Evolutionary conservation across 495 filamentous ascomycete species (phyloP).

Genomic region (Saxispiralis lemnorum): DNA sequence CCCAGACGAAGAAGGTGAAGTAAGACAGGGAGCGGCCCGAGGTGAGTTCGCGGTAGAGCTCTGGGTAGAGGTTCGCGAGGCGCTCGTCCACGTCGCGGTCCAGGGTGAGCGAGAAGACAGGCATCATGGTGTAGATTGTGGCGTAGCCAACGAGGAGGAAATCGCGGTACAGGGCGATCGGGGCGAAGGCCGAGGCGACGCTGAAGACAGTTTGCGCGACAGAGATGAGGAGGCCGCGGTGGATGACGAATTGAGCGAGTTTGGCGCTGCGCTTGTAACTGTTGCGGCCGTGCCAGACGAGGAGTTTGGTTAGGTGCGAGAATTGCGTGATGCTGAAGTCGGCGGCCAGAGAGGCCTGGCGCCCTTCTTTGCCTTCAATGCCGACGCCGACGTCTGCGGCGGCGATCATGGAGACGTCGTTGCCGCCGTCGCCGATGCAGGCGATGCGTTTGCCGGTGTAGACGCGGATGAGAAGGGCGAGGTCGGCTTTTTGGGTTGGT

Average conservation of each 20-base stretch:
- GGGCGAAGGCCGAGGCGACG: constrained; percentile 77
- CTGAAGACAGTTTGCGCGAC: constrained; percentile 96
- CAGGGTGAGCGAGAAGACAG: constrained; percentile 89
- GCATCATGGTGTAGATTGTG: constrained; percentile 84
- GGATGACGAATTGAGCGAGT: constrained; percentile 94
- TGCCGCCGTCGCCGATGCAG: constrained; percentile 94
- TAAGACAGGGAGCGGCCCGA: constrained; percentile 70
- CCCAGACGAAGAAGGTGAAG: constrained; percentile 90
- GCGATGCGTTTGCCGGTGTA: constrained; percentile 86
- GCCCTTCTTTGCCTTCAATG: constrained; percentile 94
- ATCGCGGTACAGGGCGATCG: constrained; percentile 81
- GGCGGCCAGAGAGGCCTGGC: constrained; percentile 82
- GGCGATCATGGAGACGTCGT: constrained; percentile 99
- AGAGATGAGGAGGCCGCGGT: constrained; percentile 83
- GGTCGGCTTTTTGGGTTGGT: constrained; percentile 89
- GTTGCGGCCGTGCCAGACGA: constrained; percentile 96
- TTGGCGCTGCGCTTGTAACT: constrained; percentile 93
- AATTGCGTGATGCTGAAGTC: constrained; percentile 95
- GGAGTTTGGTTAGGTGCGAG: constrained; percentile 82
- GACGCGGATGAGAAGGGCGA: constrained; percentile 77
- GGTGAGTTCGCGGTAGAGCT: constrained; percentile 91
- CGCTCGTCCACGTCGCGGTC: constrained; percentile 89
- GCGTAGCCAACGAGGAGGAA: constrained; percentile 97
- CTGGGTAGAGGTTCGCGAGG: constrained; percentile 85
- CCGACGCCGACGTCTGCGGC: constrained; percentile 94